Base-by-base conservation (phyloP, 805 yeast species). In the Ogataea haglerorum region DNA sequence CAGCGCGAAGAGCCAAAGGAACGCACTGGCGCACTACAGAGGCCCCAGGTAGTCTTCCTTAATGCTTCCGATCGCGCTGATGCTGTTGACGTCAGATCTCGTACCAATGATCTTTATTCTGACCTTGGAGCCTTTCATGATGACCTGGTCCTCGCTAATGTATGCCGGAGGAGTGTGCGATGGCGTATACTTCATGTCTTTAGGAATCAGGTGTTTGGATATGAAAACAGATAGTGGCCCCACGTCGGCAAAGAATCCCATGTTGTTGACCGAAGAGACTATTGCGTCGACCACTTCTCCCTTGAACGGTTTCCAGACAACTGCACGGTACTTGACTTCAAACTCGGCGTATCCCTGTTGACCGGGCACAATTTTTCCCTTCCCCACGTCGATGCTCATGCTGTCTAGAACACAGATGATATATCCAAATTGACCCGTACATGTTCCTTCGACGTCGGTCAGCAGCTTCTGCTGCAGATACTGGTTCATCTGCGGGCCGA, bases 241-340 rank as follows among this genome's bases (percentile, higher is more conserved):
- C 21, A 93, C 99, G 64, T 93, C 97, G 27, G 95, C 98, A 62
- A 93, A 93, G 51, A 93, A 88, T 7, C 99, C 99, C 82, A 91
- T 85, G 58, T 79, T 88, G 63, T 85, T 88, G 35, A 95, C 97
- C 23, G 87, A 85, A 10, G 96, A 85, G 12, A 93, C 98, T 17
- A 91, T 81, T 5, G 95, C 99, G 64, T 93, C 99, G 18, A 93
- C 98, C 6, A 93, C 99, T 65, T 93, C 99, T 25, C 98, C 99
- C 67, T 93, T 93, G 68, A 93, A 93, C 4, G 99, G 99, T 58
- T 91, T 85, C 95, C 96, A 93, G 24, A 93, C 97, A 38, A 93
- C 90, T 0, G 99, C 99, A 53, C 95, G 73, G 63, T 93, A 93
- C 64, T 88, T 87, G 39, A 93, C 98, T 54, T 88, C 95, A 57